Conservation (phyloP, 164 flowering plant species). For the Annona squamosa region DNA sequence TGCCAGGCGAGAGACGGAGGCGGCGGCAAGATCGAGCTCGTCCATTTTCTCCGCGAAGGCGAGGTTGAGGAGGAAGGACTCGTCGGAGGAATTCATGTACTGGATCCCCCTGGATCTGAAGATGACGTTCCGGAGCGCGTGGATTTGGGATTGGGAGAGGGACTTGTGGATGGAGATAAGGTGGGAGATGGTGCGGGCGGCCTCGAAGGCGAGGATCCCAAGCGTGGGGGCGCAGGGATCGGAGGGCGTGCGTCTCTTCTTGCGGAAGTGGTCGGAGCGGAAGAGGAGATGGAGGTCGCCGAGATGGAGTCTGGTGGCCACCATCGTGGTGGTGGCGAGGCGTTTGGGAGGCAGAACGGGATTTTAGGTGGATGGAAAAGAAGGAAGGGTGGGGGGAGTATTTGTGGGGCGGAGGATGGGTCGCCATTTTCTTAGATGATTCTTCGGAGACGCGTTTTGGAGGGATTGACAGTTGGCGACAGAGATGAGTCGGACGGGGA, state of each 20-base stretch:
- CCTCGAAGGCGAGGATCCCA: constrained; percentile 71
- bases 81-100: constrained; percentile 50
- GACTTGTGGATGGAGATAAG: constrained; percentile 54
- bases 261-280: neutral
- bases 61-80: constrained; percentile 41
- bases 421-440: neutral
- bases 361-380: neutral
- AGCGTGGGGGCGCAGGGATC: constrained; percentile 6
- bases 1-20: constrained; percentile 40
- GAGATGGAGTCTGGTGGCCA: neutral
- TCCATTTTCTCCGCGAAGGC: constrained; percentile 57
- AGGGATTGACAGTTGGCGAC: neutral
- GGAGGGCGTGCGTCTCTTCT: neutral
- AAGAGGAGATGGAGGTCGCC: constrained; percentile 5
- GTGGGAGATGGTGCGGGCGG: constrained; percentile 66
- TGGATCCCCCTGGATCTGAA: constrained; percentile 43
- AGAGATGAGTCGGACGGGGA: neutral
- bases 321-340: neutral
- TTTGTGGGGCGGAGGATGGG: neutral
- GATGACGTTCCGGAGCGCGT: constrained; percentile 27
- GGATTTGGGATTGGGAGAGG: constrained; percentile 43
- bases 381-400: neutral
- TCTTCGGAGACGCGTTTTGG: constrained; percentile 2
- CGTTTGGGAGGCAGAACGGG: neutral
- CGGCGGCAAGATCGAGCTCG: constrained; percentile 46